These are phyloP conservation scores for Carnegiea gigantea DNA, from an alignment of 179 eudicot genomes.

Conservation along the genomic window DNA sequence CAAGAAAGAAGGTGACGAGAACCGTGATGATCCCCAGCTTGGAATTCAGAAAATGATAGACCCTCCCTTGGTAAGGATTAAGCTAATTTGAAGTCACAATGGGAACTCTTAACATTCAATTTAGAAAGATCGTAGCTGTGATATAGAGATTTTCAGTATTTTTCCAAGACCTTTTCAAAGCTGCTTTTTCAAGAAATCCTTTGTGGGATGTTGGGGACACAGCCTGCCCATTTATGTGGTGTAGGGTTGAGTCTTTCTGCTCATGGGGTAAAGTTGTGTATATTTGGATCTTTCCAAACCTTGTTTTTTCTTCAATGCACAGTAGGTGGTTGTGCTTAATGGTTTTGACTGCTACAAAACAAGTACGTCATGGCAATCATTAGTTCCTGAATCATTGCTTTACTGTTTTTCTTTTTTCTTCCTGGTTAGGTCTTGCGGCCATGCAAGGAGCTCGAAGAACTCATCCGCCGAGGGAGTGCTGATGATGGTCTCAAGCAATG, in stretches of 20 bases:
- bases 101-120: neutral
- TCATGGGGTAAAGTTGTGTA: neutral
- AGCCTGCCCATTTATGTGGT: neutral
- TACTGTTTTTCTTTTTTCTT: neutral
- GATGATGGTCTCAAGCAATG: constrained; percentile 51
- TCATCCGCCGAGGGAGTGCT: constrained; percentile 36
- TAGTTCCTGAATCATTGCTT: neutral
- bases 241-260: neutral
- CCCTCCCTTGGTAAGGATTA: constrained; percentile 53
- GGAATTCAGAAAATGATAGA: constrained; percentile 23
- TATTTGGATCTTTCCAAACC: neutral
- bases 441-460: constrained; percentile 68
- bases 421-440: constrained; percentile 60
- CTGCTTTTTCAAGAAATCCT: neutral
- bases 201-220: neutral
- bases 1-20: constrained; percentile 27
- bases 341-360: neutral
- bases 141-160: neutral
- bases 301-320: neutral
- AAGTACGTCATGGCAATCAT: neutral
- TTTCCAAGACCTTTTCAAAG: neutral
- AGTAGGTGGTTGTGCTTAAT: neutral
- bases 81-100: neutral
- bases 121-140: too few relatives aligned
- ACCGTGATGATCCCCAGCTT: constrained; percentile 24